phyloP scores from a whole-genome alignment of 176 grass and related monocot species.

The Avena atlantica region DNA sequence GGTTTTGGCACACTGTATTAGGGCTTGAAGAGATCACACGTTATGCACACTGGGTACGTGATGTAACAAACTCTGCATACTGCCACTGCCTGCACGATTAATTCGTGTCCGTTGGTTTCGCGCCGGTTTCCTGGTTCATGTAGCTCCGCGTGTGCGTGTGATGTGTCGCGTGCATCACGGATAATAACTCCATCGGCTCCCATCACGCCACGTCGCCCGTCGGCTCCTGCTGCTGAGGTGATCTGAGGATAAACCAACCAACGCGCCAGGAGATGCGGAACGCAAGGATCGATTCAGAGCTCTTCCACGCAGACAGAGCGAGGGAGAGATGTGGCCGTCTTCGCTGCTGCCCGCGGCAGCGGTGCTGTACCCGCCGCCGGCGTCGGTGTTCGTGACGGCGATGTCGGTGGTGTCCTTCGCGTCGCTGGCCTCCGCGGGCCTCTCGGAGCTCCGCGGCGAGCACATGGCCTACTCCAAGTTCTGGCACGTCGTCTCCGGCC shows the following conservation, averaged over 20 bases:
- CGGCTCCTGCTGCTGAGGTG: not conserved
- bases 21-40: no score
- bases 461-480: constrained; percentile 83
- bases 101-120: not conserved
- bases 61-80: no score
- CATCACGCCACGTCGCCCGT: not conserved
- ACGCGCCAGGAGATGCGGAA: not conserved
- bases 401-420: constrained; percentile 50
- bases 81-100: not conserved
- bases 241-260: constrained; percentile 5
- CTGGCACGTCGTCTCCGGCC: constrained; percentile 51
- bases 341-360: not conserved
- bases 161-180: not conserved
- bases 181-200: not conserved
- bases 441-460: constrained; percentile 59
- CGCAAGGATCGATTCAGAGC: not conserved
- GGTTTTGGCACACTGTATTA: no score
- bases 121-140: not conserved
- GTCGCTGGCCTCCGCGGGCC: constrained; percentile 39
- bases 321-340: constrained; percentile 32
- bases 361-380: constrained; percentile 66
- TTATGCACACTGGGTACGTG: no score
- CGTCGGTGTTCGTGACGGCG: constrained; percentile 48
- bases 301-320: not conserved
- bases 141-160: not conserved